Conservation (phyloP, 2,329 filamentous ascomycete genomes). For the Cyanodermella asteris region DNA sequence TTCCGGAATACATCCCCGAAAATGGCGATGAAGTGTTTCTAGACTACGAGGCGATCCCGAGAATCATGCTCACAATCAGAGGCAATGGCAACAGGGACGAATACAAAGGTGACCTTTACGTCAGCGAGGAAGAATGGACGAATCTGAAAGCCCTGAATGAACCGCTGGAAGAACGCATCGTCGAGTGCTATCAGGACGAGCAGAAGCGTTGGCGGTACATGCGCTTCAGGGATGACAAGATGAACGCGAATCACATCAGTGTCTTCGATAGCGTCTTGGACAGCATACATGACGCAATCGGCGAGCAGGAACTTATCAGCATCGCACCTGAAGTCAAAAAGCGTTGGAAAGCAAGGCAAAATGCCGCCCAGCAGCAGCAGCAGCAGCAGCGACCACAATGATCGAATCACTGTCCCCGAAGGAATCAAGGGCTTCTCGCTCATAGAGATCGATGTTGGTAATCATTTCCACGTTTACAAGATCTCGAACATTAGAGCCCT, state of each 20-base stretch:
- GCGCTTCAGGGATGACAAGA: conserved; percentile 81
- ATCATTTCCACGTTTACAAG: too few relatives aligned
- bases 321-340: conserved; percentile 50
- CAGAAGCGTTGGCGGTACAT: conserved; percentile 63
- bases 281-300: conserved; percentile 71
- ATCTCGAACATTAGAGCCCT: too few relatives aligned
- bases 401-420: too few relatives aligned
- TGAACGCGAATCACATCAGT: conserved; percentile 67
- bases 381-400: conserved; percentile 6
- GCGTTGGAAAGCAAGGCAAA: conserved; percentile 49
- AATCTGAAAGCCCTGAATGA: conserved; percentile 49
- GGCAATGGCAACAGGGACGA: conserved; percentile 43
- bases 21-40: conserved; percentile 47
- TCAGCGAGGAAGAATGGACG: conserved; percentile 67
- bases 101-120: conserved; percentile 41
- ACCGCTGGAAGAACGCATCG: conserved; percentile 65
- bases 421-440: too few relatives aligned
- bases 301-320: conserved; percentile 55
- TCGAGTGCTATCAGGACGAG: conserved; percentile 71
- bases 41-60: conserved; percentile 63
- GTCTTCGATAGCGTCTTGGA: conserved; percentile 73
- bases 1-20: conserved; percentile 47
- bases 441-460: too few relatives aligned
- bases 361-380: conserved; percentile 15
- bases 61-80: conserved; percentile 50